These are phyloP conservation scores for Termitomyces sp. DNA, from an alignment of 768 basidiomycete species.

Conservation along the genomic window DNA sequence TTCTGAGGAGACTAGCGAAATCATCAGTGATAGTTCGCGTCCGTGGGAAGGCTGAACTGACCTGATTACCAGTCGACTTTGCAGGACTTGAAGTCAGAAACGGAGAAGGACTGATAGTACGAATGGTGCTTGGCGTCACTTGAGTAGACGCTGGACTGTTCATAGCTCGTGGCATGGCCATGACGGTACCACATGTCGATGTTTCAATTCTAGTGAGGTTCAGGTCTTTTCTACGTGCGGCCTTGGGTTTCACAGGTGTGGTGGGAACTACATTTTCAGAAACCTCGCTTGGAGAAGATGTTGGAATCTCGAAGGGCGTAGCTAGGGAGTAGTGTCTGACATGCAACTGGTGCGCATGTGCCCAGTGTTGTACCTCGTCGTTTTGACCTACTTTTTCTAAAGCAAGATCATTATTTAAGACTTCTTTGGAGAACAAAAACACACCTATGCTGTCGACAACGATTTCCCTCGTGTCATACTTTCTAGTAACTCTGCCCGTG, in stretches of 20 bases:
- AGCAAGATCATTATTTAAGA: not conserved
- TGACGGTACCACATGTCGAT: not conserved
- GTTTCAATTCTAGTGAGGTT: not conserved
- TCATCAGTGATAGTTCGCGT: not conserved
- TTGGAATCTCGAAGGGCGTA: conserved; percentile 47
- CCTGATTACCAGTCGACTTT: conserved; percentile 12
- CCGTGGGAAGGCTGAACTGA: not conserved
- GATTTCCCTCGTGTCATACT: conserved; percentile 40
- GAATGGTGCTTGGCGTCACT: conserved; percentile 11
- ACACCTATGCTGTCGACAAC: conserved; percentile 46
- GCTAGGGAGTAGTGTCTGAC: conserved; percentile 40
- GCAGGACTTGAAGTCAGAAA: conserved; percentile 22
- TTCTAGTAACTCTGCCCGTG: conserved; percentile 36
- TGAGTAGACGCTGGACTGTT: conserved; percentile 16
- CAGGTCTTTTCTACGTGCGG: not conserved
- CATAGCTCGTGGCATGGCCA: not conserved
- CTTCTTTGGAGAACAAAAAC: conserved; percentile 11
- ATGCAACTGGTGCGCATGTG: conserved; percentile 47
- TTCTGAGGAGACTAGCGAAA: conserved; percentile 31
- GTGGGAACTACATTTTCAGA: not conserved
- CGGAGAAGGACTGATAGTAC: conserved; percentile 9
- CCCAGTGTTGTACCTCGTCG: conserved; percentile 58
- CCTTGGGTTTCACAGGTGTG: conserved; percentile 7
- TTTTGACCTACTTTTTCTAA: conserved; percentile 41
- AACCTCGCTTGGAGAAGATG: conserved; percentile 7